A percentile compares a stretch with the other conserved stretches of the same genome.
These are phyloP conservation scores for Exsudoporus floridanus DNA, from an alignment of 1,284 basidiomycete genomes.

Conservation along the genomic window DNA sequence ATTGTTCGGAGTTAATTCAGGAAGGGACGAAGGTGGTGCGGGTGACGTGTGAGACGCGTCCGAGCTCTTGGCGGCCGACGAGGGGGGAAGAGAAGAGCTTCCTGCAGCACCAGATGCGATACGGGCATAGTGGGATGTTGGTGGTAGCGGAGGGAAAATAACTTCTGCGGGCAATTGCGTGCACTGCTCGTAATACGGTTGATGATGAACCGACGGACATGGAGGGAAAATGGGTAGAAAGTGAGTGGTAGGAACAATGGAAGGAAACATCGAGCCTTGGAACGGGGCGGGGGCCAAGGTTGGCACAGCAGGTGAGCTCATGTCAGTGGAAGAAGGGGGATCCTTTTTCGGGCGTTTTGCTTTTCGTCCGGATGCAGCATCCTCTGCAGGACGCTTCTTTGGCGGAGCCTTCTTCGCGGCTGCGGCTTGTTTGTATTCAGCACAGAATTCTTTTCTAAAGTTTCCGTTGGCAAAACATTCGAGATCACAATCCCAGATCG, in stretches of 20 bases:
- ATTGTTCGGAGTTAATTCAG: conserved; percentile 59
- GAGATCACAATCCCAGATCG: conserved; percentile 70
- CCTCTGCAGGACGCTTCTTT: conserved; percentile 41
- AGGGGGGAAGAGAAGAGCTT: conserved; percentile 27
- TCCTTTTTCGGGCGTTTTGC: conserved; percentile 51
- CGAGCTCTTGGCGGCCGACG: conserved; percentile 27
- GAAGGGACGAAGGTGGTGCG: conserved; percentile 42
- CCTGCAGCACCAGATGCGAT: conserved; percentile 16
- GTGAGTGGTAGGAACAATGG: conserved; percentile 39
- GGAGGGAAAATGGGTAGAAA: conserved; percentile 55
- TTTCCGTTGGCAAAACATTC: conserved; percentile 69
- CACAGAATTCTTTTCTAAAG: conserved; percentile 68
- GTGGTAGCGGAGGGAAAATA: conserved; percentile 67
- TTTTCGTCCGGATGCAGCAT: conserved; percentile 40
- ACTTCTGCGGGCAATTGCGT: conserved; percentile 53
- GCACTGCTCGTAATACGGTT: conserved; percentile 66
- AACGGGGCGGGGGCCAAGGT: conserved; percentile 7
- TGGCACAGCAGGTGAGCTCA: conserved; percentile 23
- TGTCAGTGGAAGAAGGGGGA: conserved; percentile 25
- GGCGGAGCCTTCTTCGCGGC: conserved; percentile 37
- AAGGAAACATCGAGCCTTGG: conserved; percentile 23
- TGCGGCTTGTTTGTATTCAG: conserved; percentile 51
- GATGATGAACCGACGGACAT: conserved; percentile 62
- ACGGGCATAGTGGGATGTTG: conserved; percentile 45
- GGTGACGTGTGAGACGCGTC: conserved; percentile 27